phyloP scores from a whole-genome alignment of 2,329 filamentous ascomycete genomes.

The Alternaria solani region DNA sequence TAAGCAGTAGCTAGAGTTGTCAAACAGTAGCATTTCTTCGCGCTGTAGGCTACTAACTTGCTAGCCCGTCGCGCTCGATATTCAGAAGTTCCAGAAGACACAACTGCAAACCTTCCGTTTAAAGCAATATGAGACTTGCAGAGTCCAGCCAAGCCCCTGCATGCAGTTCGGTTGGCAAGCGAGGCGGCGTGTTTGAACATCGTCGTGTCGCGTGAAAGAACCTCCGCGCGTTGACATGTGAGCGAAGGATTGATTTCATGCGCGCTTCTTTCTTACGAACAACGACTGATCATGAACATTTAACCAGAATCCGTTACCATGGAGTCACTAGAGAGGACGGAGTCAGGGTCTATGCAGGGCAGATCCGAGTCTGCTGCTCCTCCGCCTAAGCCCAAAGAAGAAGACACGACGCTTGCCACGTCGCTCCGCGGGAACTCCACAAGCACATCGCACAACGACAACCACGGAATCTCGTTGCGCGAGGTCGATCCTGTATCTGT shows the following conservation, averaged over 20 bases:
- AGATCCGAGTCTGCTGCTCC: slow-evolving; percentile 1
- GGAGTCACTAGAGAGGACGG: slow-evolving; percentile 25
- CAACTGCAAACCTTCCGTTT: background rate
- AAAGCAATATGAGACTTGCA: slow-evolving; percentile 7
- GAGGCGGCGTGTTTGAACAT: slow-evolving; percentile 18
- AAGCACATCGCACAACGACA: slow-evolving; percentile 32
- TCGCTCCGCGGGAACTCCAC: slow-evolving; percentile 26
- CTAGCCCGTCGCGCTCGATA: background rate
- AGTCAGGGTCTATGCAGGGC: slow-evolving; percentile 5
- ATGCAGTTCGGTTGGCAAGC: slow-evolving; percentile 34
- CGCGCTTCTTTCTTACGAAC: slow-evolving; percentile 11
- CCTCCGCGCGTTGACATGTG: slow-evolving; percentile 3
- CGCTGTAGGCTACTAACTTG: background rate
- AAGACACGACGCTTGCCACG: slow-evolving; percentile 13
- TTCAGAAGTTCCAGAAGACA: background rate
- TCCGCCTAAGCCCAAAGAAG: slow-evolving; percentile 4
- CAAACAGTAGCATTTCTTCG: background rate
- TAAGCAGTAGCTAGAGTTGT: background rate
- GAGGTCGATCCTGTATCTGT: slow-evolving; percentile 66
- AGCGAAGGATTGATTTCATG: slow-evolving; percentile 7
- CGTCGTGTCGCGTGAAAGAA: slow-evolving; percentile 4
- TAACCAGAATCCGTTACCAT: slow-evolving; percentile 15
- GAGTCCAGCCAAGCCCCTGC: slow-evolving; percentile 12
- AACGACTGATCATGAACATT: slow-evolving; percentile 17
- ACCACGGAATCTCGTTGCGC: slow-evolving; percentile 48